These are phyloP conservation scores for Drechslerella stenobrocha DNA, from an alignment of 2,329 filamentous ascomycete genomes.

Conservation along the genomic window DNA sequence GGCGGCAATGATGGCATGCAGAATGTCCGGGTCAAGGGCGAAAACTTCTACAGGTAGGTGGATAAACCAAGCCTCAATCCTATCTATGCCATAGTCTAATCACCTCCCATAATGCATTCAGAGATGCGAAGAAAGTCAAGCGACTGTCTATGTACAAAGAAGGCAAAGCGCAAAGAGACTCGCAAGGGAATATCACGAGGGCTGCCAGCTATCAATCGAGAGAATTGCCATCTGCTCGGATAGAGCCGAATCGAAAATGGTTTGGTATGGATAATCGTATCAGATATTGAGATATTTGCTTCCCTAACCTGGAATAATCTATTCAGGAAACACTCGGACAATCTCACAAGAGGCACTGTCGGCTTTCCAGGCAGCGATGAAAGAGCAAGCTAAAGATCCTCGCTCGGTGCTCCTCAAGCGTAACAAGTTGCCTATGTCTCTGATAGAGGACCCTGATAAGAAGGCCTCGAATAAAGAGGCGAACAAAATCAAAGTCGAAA, in stretches of 20 bases:
- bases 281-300: not conserved
- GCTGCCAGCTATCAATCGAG: slow-evolving; percentile 80
- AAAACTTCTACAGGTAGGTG: slow-evolving; percentile 88
- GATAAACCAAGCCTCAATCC: too few species aligned
- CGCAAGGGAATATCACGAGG: slow-evolving; percentile 79
- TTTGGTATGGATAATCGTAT: slow-evolving; percentile 60
- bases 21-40: slow-evolving; percentile 91
- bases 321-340: slow-evolving; percentile 76
- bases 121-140: slow-evolving; percentile 80
- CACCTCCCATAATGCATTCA: slow-evolving; percentile 41
- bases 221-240: slow-evolving; percentile 77
- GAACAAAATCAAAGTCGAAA: slow-evolving; percentile 91
- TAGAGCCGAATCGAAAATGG: slow-evolving; percentile 97
- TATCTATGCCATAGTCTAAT: too few species aligned
- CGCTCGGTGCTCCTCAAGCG: slow-evolving; percentile 87
- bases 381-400: slow-evolving; percentile 83
- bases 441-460: slow-evolving; percentile 78
- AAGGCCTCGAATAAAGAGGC: slow-evolving; percentile 84
- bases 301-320: not conserved
- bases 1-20: slow-evolving; percentile 75
- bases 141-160: slow-evolving; percentile 87
- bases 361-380: slow-evolving; percentile 87
- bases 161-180: slow-evolving; percentile 78
- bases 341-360: slow-evolving; percentile 87
- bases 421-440: slow-evolving; percentile 93